Conservation (phyloP, 192 early-diverging fungal genomes). For the Chytriomyces sp. region DNA sequence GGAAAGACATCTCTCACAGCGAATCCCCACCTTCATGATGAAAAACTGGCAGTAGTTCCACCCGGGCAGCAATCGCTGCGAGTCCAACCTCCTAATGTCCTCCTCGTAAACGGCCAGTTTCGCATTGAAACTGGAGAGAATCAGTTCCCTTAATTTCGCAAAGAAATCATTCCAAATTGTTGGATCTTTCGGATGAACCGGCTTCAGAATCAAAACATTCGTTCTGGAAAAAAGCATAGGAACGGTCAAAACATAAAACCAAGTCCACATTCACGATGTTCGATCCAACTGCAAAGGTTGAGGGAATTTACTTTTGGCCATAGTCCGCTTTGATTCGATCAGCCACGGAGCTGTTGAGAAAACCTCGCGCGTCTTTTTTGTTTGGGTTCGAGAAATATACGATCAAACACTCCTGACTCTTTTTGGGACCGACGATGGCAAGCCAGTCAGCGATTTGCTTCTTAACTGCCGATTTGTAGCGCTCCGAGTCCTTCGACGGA, state of each 20-base stretch:
- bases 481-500: conserved; percentile 70
- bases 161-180: conserved; percentile 78
- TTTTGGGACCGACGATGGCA: conserved; percentile 70
- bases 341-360: conserved; percentile 55
- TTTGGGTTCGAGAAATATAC: conserved; percentile 48
- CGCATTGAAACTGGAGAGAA: conserved; percentile 73
- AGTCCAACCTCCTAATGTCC: conserved; percentile 86
- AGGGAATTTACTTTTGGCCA: neutral
- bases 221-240: neutral
- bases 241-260: neutral
- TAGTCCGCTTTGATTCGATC: conserved; percentile 92
- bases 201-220: conserved; percentile 23
- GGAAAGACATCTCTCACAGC: neutral
- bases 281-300: neutral
- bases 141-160: conserved; percentile 73
- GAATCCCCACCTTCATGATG: conserved; percentile 74
- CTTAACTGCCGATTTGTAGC: conserved; percentile 68
- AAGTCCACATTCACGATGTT: neutral
- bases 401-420: conserved; percentile 86
- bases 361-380: conserved; percentile 20
- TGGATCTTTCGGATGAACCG: conserved; percentile 49
- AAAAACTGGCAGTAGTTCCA: conserved; percentile 99
- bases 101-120: conserved; percentile 85
- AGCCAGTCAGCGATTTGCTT: conserved; percentile 82
- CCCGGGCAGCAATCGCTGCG: conserved; percentile 91